A percentile compares a stretch with the other conserved stretches of the same genome.
phyloP scores from a whole-genome alignment of 345 rosid species.

The Salix dunnii region DNA sequence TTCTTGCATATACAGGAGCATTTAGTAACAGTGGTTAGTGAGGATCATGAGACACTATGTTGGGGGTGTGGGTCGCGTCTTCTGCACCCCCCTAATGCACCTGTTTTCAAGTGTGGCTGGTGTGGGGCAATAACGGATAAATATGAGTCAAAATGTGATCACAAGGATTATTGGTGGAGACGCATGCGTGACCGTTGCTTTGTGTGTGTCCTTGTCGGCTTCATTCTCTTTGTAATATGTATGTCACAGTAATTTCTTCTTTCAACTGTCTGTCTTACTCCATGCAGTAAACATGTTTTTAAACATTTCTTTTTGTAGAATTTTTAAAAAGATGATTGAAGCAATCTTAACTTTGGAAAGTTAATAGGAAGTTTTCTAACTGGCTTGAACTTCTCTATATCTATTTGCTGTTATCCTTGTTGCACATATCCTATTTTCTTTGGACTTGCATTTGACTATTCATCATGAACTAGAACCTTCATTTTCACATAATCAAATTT shows the following conservation, averaged over 20 bases:
- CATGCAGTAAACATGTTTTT: neutral
- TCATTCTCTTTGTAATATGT: constrained; percentile 80
- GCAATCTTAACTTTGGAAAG: too few species aligned
- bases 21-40: constrained; percentile 41
- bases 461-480: too few species aligned
- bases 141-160: constrained; percentile 40
- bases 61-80: constrained; percentile 96
- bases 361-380: too few species aligned
- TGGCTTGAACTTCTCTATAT: too few species aligned
- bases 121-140: constrained; percentile 89
- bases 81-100: constrained; percentile 59
- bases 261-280: neutral
- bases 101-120: constrained; percentile 87
- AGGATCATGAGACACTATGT: constrained; percentile 60
- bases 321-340: too few species aligned
- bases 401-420: too few species aligned
- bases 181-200: constrained; percentile 81
- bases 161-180: constrained; percentile 60
- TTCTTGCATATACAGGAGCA: constrained; percentile 38
- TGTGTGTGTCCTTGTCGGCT: constrained; percentile 48
- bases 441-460: too few species aligned
- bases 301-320: neutral
- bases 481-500: too few species aligned
- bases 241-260: constrained; percentile 28
- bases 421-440: too few species aligned